A percentile compares a stretch with the other conserved stretches of the same genome.
Evolutionary conservation across 108 stramenopile genomes (phyloP).

Genomic region (Parmales sp.): DNA sequence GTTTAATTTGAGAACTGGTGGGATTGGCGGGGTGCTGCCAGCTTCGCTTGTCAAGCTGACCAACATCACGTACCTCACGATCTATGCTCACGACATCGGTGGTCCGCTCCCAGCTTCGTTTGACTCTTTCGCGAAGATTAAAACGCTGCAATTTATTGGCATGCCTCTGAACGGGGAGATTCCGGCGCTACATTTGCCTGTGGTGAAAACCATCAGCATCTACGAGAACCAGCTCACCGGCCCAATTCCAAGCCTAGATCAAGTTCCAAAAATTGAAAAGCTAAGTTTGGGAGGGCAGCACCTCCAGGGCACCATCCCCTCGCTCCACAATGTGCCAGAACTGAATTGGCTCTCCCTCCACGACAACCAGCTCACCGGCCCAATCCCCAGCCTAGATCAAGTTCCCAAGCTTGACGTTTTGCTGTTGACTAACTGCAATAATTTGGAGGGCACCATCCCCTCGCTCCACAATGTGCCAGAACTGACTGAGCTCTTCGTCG

Average conservation of each 20-base stretch:
- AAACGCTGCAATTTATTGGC: too few species aligned
- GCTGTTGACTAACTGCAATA: not conserved
- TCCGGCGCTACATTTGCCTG: too few species aligned
- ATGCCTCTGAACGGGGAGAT: too few species aligned
- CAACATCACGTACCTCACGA: not conserved
- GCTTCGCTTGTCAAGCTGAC: not conserved
- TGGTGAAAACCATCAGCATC: too few species aligned
- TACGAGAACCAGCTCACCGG: not conserved
- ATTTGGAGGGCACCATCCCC: not conserved
- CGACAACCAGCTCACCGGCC: not conserved
- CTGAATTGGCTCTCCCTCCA: not conserved
- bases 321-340: not conserved
- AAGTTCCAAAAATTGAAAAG: not conserved
- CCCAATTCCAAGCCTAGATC: not conserved
- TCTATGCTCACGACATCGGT: not conserved
- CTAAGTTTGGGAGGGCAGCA: not conserved
- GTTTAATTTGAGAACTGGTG: not conserved
- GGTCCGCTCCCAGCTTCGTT: not conserved
- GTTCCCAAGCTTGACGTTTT: not conserved
- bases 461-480: not conserved
- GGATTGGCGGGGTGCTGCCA: not conserved
- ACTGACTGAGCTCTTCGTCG: not conserved
- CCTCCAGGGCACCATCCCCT: not conserved
- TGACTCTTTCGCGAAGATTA: too few species aligned
- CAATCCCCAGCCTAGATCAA: not conserved